A percentile compares a stretch with the other conserved stretches of the same genome.
These are phyloP conservation scores for Gynostemma pentaphyllum DNA, from an alignment of 306 rosid species.

Conservation along the genomic window DNA sequence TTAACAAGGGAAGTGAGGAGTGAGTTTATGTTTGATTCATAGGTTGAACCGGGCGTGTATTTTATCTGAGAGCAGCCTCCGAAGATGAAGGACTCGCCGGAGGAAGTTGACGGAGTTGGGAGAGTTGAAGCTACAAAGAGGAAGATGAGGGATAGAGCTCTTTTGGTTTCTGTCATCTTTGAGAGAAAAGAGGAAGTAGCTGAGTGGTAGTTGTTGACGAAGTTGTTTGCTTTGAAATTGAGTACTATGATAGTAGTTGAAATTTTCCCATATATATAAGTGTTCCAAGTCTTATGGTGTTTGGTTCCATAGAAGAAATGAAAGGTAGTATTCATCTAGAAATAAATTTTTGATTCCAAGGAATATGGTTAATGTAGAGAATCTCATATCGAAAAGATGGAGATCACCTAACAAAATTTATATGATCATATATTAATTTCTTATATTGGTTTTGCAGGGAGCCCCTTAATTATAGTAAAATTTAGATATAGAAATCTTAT, in stretches of 20 bases:
- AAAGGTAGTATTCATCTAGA: too few relatives aligned
- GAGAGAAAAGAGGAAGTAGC: neutral
- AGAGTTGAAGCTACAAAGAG: neutral
- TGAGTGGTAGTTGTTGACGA: neutral
- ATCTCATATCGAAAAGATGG: too few relatives aligned
- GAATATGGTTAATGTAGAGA: too few relatives aligned
- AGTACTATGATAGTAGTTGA: too few relatives aligned
- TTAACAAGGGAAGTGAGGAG: constrained; percentile 56
- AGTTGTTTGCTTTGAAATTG: neutral
- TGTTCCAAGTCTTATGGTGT: too few relatives aligned
- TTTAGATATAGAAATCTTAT: too few relatives aligned
- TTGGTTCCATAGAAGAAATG: constrained; percentile 5
- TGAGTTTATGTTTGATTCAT: constrained; percentile 50
- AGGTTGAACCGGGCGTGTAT: constrained; percentile 40
- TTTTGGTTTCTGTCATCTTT: constrained; percentile 20
- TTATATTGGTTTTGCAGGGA: too few relatives aligned
- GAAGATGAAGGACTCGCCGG: constrained; percentile 40
- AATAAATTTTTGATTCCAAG: too few relatives aligned
- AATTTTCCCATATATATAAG: too few relatives aligned
- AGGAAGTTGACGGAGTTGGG: constrained; percentile 24
- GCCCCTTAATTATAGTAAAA: too few relatives aligned
- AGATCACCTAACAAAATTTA: too few relatives aligned
- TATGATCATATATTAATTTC: too few relatives aligned
- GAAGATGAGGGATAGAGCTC: neutral
- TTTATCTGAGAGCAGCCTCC: constrained; percentile 68